Evolutionary conservation across 1,284 basidiomycete genomes (phyloP).

Genomic region (Lentinus polychrous): DNA sequence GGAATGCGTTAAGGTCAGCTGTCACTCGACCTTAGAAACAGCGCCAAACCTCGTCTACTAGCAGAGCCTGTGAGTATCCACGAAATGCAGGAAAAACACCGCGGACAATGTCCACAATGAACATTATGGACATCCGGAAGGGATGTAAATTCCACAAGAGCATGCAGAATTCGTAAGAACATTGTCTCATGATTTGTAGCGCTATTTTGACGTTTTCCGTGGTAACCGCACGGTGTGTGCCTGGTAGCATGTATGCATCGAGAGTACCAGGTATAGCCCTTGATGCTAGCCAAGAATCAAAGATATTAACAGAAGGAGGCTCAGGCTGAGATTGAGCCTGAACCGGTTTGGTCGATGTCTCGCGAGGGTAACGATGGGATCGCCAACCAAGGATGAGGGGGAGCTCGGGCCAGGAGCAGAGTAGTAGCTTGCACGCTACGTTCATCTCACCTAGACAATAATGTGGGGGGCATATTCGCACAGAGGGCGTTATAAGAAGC

Average conservation of each 20-base stretch:
- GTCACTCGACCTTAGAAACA: background rate
- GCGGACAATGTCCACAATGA: conserved; percentile 59
- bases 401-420: conserved; percentile 9
- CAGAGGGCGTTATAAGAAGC: conserved; percentile 11
- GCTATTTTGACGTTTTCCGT: conserved; percentile 50
- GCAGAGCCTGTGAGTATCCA: conserved; percentile 76
- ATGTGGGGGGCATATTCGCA: conserved; percentile 11
- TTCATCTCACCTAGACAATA: conserved; percentile 24
- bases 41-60: conserved; percentile 65
- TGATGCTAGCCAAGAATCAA: conserved; percentile 61
- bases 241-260: conserved; percentile 47
- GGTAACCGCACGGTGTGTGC: conserved; percentile 56
- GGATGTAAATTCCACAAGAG: conserved; percentile 64
- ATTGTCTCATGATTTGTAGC: conserved; percentile 42
- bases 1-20: conserved; percentile 7
- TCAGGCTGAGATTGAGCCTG: conserved; percentile 8
- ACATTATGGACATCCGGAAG: conserved; percentile 54
- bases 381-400: conserved; percentile 4
- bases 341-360: conserved; percentile 13
- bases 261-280: conserved; percentile 34
- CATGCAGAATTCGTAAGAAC: conserved; percentile 47
- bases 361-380: conserved; percentile 5
- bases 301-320: conserved; percentile 29
- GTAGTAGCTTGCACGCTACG: conserved; percentile 7
- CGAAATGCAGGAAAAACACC: conserved; percentile 73